Evolutionary conservation across 2,329 filamentous ascomycete species (phyloP).

Genomic region (Cladorrhinum sp.): DNA sequence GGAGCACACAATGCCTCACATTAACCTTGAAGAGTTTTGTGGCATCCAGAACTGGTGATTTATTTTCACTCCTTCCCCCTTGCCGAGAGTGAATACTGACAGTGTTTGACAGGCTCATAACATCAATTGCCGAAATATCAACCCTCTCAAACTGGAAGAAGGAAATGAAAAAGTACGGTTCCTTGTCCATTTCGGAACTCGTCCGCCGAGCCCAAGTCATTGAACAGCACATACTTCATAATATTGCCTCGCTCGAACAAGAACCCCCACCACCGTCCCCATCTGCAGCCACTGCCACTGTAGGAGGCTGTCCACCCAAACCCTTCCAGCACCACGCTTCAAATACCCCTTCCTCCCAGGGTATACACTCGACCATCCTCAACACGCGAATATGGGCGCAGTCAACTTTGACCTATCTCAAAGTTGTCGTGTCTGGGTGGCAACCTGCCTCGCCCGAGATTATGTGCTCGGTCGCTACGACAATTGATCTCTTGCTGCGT

Average conservation of each 20-base stretch:
- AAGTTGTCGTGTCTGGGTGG: conserved; percentile 50
- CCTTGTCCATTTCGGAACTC: conserved; percentile 46
- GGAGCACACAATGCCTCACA: conserved; percentile 30
- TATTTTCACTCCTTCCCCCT: too few species aligned
- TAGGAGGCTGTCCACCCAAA: too few species aligned
- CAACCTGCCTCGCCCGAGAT: conserved; percentile 46
- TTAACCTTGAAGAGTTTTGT: conserved; percentile 49
- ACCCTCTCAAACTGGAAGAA: conserved; percentile 56
- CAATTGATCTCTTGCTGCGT: conserved; percentile 32
- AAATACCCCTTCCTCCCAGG: background rate
- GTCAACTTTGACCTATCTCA: conserved; percentile 46
- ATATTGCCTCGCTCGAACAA: conserved; percentile 29
- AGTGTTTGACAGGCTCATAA: conserved; percentile 4
- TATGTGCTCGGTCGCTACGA: conserved; percentile 32
- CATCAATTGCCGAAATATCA: conserved; percentile 53
- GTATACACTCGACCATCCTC: conserved; percentile 14
- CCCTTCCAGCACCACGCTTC: too few species aligned
- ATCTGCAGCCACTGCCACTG: background rate
- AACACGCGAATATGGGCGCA: conserved; percentile 46
- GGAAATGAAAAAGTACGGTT: conserved; percentile 40
- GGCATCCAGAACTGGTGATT: conserved; percentile 59
- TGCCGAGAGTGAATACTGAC: background rate
- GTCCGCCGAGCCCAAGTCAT: conserved; percentile 44
- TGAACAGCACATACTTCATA: conserved; percentile 36
- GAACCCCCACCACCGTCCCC: background rate